Evolutionary conservation across 2,329 filamentous ascomycete genomes (phyloP).

Genomic region (Cordyceps tenuipes): DNA sequence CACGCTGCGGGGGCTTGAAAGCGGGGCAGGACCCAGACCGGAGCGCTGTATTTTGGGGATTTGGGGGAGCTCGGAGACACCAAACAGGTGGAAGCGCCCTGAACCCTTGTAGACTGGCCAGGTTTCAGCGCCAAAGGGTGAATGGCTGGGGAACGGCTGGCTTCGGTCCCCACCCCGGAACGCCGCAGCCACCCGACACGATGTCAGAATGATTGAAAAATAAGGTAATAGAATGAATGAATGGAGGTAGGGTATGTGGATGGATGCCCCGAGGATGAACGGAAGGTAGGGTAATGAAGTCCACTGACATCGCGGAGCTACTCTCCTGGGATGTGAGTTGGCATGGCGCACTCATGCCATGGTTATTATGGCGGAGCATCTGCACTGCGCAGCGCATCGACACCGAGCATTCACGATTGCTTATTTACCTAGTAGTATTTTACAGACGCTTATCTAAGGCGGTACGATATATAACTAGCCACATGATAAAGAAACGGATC

Average conservation of each 20-base stretch:
- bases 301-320: background rate
- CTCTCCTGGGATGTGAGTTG: background rate
- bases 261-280: background rate
- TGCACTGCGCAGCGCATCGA: background rate
- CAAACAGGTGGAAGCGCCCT: background rate
- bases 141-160: slow-evolving; percentile 6
- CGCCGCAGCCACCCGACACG: slow-evolving; percentile 2
- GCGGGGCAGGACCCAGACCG: background rate
- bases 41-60: background rate
- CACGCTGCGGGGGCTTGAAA: background rate
- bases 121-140: background rate
- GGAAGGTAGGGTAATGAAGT: background rate
- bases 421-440: background rate
- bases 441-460: background rate
- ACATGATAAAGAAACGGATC: background rate
- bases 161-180: slow-evolving; percentile 1
- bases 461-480: background rate
- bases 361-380: no score
- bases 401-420: no score
- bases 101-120: background rate
- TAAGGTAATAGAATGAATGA: slow-evolving; percentile 2
- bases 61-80: slow-evolving; percentile 1
- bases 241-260: background rate
- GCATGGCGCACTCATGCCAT: no score
- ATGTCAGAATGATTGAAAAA: slow-evolving; percentile 9